A percentile compares a stretch with the other conserved stretches of the same genome.
Evolutionary conservation across 176 grass and related monocot genomes (phyloP).

Genomic region (Oryza meridionalis): DNA sequence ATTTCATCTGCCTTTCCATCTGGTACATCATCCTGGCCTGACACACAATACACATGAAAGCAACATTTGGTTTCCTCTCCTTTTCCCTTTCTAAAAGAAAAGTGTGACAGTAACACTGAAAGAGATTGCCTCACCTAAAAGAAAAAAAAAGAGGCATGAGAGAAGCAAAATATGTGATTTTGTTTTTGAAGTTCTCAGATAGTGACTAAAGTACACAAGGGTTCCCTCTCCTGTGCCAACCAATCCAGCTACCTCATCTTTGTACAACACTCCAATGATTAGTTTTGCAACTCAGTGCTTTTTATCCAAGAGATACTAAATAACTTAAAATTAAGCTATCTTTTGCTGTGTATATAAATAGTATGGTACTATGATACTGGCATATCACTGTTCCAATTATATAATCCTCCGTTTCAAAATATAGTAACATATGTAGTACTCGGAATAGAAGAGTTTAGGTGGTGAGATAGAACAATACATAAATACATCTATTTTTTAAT

Average conservation of each 20-base stretch:
- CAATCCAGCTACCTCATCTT: slow-evolving; percentile 29
- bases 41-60: slow-evolving; percentile 40
- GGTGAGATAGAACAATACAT: too few species aligned
- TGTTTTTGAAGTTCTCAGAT: not conserved
- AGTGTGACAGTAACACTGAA: slow-evolving; percentile 46
- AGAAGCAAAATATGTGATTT: not conserved
- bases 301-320: slow-evolving; percentile 24
- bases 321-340: not conserved
- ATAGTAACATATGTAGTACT: too few species aligned
- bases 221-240: slow-evolving; percentile 34
- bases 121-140: slow-evolving; percentile 54
- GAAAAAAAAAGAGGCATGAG: slow-evolving; percentile 16
- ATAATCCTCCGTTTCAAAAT: not conserved
- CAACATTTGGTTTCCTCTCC: slow-evolving; percentile 37
- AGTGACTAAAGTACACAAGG: slow-evolving; percentile 41
- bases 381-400: not conserved
- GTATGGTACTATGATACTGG: not conserved
- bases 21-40: not conserved
- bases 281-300: slow-evolving; percentile 5
- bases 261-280: slow-evolving; percentile 28
- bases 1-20: not conserved
- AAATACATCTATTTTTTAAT: too few species aligned
- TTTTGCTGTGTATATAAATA: not conserved
- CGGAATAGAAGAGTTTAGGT: not conserved
- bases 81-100: slow-evolving; percentile 46